Conservation (phyloP, 2,329 filamentous ascomycete genomes). For the Penicillium expansum region DNA sequence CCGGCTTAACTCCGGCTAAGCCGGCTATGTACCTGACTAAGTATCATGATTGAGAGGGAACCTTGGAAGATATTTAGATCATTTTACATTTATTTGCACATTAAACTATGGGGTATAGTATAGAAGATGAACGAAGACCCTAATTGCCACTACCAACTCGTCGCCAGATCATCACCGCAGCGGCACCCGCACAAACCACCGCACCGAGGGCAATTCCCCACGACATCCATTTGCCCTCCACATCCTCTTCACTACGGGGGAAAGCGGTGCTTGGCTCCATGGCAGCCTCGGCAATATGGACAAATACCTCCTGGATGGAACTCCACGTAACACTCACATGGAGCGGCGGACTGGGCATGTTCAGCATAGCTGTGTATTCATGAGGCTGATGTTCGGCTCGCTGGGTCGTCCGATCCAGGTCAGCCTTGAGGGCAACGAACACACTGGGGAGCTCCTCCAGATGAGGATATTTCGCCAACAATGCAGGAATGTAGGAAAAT, state of each 20-base stretch:
- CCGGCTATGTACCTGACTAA: conserved; percentile 1
- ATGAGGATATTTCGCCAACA: conserved; percentile 75
- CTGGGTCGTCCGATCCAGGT: conserved; percentile 96
- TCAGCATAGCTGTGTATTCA: conserved; percentile 78
- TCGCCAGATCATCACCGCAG: conserved; percentile 61
- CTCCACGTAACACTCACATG: conserved; percentile 95
- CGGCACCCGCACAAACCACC: conserved; percentile 57
- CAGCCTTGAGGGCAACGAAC: conserved; percentile 91
- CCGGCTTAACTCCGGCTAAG: conserved; percentile 16
- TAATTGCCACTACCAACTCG: conserved; percentile 39
- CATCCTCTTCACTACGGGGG: conserved; percentile 82
- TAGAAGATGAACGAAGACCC: conserved; percentile 24
- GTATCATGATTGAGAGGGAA: neutral
- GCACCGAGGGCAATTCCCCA: conserved; percentile 83
- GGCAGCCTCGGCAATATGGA: conserved; percentile 84
- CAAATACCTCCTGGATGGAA: conserved; percentile 91
- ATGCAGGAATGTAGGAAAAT: conserved; percentile 82
- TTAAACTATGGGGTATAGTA: conserved; percentile 15
- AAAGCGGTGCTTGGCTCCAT: conserved; percentile 86
- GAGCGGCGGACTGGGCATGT: conserved; percentile 79
- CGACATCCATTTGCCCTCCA: conserved; percentile 72
- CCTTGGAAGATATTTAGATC: neutral
- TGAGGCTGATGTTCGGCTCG: conserved; percentile 87
- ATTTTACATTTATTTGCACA: neutral
- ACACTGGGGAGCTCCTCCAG: conserved; percentile 87